phyloP scores from a whole-genome alignment of 805 yeast species.

The Danielozyma ontarioensis region DNA sequence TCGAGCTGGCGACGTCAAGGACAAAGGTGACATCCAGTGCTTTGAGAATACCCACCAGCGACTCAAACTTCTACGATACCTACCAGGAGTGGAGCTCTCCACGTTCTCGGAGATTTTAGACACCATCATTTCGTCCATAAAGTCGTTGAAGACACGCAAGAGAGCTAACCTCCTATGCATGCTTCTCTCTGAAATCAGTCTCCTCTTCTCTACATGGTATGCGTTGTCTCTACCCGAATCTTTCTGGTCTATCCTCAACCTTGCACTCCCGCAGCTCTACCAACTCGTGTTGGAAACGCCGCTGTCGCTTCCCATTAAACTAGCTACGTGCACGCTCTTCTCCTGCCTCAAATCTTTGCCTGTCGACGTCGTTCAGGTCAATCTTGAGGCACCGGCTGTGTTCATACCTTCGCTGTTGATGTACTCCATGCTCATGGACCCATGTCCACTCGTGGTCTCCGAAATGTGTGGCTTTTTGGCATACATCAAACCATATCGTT shows the following conservation, averaged over 20 bases:
- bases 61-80: slow-evolving; percentile 5
- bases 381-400: slow-evolving; percentile 12
- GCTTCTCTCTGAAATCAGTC: slow-evolving; percentile 3
- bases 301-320: slow-evolving; percentile 5
- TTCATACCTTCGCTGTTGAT: slow-evolving; percentile 37
- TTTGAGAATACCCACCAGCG: slow-evolving; percentile 3
- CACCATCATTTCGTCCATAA: background rate
- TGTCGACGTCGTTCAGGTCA: slow-evolving; percentile 3
- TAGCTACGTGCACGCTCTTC: slow-evolving; percentile 9
- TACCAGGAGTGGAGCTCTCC: background rate
- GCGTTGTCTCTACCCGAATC: slow-evolving; percentile 5
- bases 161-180: background rate
- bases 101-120: background rate
- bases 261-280: slow-evolving; percentile 5
- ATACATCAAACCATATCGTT: slow-evolving; percentile 31
- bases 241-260: slow-evolving; percentile 3
- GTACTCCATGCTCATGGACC: slow-evolving; percentile 33
- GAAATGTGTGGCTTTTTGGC: slow-evolving; percentile 43
- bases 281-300: slow-evolving; percentile 2
- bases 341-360: slow-evolving; percentile 9
- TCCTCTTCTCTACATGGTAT: slow-evolving; percentile 5
- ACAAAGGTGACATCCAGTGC: background rate
- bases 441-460: slow-evolving; percentile 42
- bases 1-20: slow-evolving; percentile 1
- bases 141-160: slow-evolving; percentile 1